A percentile compares a stretch with the other conserved stretches of the same genome.
Conservation (phyloP, 305 asterid genomes). For the Solanum chacoense region DNA sequence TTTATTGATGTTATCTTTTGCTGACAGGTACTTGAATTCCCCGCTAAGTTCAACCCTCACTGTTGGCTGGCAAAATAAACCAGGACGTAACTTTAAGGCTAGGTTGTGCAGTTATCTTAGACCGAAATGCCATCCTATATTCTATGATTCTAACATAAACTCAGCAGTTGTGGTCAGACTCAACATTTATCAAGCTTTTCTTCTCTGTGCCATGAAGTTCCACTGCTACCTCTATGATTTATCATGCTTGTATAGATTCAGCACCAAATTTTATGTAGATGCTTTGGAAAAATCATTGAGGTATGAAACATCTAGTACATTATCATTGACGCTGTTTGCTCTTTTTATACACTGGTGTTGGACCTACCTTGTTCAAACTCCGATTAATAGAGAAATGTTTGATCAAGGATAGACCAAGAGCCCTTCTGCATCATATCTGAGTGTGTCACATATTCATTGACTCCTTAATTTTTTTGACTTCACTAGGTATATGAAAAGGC, state of each 20-base stretch:
- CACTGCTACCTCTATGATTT: constrained; percentile 39
- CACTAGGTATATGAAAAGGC: constrained; percentile 56
- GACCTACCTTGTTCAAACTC: not conserved
- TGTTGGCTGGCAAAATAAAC: constrained; percentile 42
- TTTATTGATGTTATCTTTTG: not conserved
- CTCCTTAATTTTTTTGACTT: not conserved
- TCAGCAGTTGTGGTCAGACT: constrained; percentile 67
- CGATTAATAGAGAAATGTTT: not conserved
- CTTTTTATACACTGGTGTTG: not conserved
- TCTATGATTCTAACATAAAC: constrained; percentile 78
- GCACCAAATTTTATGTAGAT: constrained; percentile 24
- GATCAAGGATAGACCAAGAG: not conserved
- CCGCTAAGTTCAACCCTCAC: constrained; percentile 69
- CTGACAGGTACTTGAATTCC: constrained; percentile 45
- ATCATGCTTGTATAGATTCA: constrained; percentile 34
- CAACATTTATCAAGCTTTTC: constrained; percentile 70
- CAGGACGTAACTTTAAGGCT: constrained; percentile 34
- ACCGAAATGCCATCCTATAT: constrained; percentile 79
- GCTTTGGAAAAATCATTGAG: constrained; percentile 46
- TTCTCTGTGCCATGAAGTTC: constrained; percentile 84
- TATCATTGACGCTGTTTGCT: not conserved
- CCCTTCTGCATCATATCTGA: not conserved
- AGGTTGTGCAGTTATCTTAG: constrained; percentile 50
- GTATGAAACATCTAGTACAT: constrained; percentile 19
- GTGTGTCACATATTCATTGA: not conserved